Evolutionary conservation across 2,329 filamentous ascomycete species (phyloP), one percentile per base, ranked within the genome.

Genomic region (Botryotinia convoluta): DNA sequence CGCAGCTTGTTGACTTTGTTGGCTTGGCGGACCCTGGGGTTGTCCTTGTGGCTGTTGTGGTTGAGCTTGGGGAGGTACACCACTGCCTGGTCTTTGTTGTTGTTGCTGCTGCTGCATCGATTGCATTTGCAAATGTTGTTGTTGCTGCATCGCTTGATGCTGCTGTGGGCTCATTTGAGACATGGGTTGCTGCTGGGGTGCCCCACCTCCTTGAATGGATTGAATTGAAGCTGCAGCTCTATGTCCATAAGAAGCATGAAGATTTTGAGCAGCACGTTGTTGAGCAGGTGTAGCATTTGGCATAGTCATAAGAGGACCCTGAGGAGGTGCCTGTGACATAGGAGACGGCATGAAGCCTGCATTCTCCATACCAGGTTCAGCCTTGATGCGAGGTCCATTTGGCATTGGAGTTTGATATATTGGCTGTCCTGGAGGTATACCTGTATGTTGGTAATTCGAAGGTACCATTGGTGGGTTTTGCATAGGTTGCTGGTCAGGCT

Each of bases 211-310:
- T 64, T 80, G 88, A 71, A 92, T 86, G 63, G 90, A 89, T 73
- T 87, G 89, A 78, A 93, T 91, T 10, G 90, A 91, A 26, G 88
- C 89, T 45, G 87, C 87, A n/a, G 90, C 91, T 72, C 89, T 85
- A 32, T 85, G 83, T 7, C 91, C 91, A 78, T 89, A 93, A 75
- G 89, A 86, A 63, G 84, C 84, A 72, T 88, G 86, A 4, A 91
- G 81, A 75, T 89, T 86, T 75, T 86, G 84, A 35, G 86, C 85
- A 1, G 89, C 89, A 73, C 89, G 85, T 70, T 85, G 84, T 10
- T 86, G 85, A 0, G 88, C 88, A 44, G 85, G 81, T 3, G 77
- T 77, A 20, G 76, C 76, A 73, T 80, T 80, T n/a, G 78, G 74
- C 68, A 77, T 76, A 48, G 73, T 57, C 80, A 79, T 75, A 81